A percentile compares a stretch with the other conserved stretches of the same genome.
phyloP scores from a whole-genome alignment of 2,329 filamentous ascomycete species.

The Aspergillus proliferans region DNA sequence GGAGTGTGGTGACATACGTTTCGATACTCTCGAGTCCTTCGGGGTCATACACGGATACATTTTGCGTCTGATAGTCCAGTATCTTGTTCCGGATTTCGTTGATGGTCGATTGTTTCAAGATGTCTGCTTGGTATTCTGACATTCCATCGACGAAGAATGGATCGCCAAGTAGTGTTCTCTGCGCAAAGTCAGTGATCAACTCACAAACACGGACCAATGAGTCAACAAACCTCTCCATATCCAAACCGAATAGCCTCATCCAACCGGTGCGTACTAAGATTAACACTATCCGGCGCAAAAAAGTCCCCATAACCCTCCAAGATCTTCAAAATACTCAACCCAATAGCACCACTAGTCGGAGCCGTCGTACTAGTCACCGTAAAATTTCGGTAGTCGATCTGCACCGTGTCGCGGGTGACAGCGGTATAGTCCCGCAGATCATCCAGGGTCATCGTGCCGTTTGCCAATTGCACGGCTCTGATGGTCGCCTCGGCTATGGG shows the following conservation, averaged over 20 bases:
- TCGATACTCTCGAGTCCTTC: conserved; percentile 58
- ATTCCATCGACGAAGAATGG: conserved; percentile 65
- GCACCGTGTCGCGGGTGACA: conserved; percentile 57
- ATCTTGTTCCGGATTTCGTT: conserved; percentile 60
- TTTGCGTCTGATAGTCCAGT: conserved; percentile 63
- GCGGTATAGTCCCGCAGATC: conserved; percentile 71
- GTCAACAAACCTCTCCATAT: conserved; percentile 54
- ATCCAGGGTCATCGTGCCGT: conserved; percentile 78
- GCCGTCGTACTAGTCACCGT: conserved; percentile 61
- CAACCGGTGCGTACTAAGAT: conserved; percentile 72
- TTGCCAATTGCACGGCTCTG: conserved; percentile 56
- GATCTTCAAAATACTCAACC: conserved; percentile 70
- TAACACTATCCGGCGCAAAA: conserved; percentile 49
- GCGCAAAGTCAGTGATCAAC: conserved; percentile 14
- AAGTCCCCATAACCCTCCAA: conserved; percentile 69
- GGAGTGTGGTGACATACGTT: conserved; percentile 36
- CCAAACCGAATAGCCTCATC: conserved; percentile 86
- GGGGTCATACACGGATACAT: conserved; percentile 69
- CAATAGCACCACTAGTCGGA: conserved; percentile 72
- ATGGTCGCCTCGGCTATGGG: conserved; percentile 69
- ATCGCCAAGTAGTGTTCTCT: conserved; percentile 74
- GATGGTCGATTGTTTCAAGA: conserved; percentile 60
- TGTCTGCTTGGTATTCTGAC: conserved; percentile 56
- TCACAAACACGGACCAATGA: not conserved
- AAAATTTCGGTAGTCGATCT: conserved; percentile 63